Conservation (phyloP, 2,329 filamentous ascomycete genomes). For the Esteya vermicola region DNA sequence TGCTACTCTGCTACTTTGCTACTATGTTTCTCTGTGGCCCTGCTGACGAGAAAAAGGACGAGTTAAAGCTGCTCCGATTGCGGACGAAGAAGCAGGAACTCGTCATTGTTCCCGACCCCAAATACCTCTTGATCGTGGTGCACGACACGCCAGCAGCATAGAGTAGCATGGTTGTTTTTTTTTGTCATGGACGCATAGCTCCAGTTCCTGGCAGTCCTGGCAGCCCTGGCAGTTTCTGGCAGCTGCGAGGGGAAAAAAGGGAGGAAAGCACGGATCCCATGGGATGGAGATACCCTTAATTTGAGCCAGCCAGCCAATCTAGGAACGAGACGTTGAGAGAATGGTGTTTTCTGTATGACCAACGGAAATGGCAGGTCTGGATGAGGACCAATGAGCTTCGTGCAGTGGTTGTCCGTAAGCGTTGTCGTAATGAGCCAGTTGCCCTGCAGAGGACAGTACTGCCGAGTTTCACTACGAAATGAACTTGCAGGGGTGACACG, state of each 20-base stretch:
- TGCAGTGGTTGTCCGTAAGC: too few relatives aligned
- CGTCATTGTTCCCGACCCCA: conserved; percentile 67
- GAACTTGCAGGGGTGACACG: too few relatives aligned
- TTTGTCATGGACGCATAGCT: neutral
- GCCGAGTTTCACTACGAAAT: too few relatives aligned
- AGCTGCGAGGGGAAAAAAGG: too few relatives aligned
- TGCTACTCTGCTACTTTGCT: too few relatives aligned
- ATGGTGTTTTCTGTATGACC: neutral
- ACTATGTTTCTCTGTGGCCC: too few relatives aligned
- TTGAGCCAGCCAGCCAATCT: neutral
- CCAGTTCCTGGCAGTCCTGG: too few relatives aligned
- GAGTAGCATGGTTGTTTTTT: conserved; percentile 6
- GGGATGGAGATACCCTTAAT: neutral
- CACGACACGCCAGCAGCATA: conserved; percentile 66
- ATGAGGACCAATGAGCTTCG: too few relatives aligned
- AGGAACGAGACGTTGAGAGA: neutral
- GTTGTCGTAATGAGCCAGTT: too few relatives aligned
- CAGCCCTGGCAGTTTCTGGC: too few relatives aligned
- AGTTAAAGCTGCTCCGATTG: conserved; percentile 60
- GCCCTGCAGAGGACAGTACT: too few relatives aligned
- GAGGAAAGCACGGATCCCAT: neutral
- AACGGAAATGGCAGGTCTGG: too few relatives aligned
- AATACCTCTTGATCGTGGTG: conserved; percentile 65
- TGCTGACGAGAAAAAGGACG: conserved; percentile 36
- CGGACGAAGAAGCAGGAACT: conserved; percentile 77